Conservation (phyloP, 129 eudicot genomes). For the Deinandra increscens region DNA sequence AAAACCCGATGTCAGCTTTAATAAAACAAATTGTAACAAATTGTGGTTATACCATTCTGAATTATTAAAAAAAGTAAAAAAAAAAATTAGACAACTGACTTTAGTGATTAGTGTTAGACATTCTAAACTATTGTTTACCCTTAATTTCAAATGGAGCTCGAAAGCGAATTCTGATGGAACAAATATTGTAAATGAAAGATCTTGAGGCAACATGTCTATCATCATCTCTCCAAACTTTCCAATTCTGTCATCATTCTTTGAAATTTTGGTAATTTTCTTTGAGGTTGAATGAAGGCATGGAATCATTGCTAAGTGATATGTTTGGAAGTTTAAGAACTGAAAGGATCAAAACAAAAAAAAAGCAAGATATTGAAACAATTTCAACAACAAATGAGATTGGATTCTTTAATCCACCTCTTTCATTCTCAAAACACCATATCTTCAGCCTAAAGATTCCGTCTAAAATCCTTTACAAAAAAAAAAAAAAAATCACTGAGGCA, state of each 20-base stretch:
- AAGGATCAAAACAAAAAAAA: conserved; percentile 39
- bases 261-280: conserved; percentile 9
- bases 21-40: too few relatives aligned
- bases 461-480: not conserved
- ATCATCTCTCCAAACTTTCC: conserved; percentile 67
- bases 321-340: conserved; percentile 57
- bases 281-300: conserved; percentile 11
- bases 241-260: conserved; percentile 15
- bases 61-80: too few relatives aligned
- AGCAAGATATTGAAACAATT: conserved; percentile 43
- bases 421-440: conserved; percentile 18
- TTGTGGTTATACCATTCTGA: too few relatives aligned
- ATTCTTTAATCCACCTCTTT: conserved; percentile 32
- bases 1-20: too few relatives aligned
- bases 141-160: conserved; percentile 51
- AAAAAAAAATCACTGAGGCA: conserved; percentile 14
- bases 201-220: conserved; percentile 70
- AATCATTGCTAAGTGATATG: conserved; percentile 8
- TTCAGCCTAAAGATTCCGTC: not conserved
- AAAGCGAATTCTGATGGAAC: conserved; percentile 66
- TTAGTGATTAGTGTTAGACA: too few relatives aligned
- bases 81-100: too few relatives aligned
- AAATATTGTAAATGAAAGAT: conserved; percentile 72
- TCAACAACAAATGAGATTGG: conserved; percentile 34
- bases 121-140: conserved; percentile 37